phyloP scores from a whole-genome alignment of 1,284 basidiomycete species.

The Ceraceosorus bombacis region DNA sequence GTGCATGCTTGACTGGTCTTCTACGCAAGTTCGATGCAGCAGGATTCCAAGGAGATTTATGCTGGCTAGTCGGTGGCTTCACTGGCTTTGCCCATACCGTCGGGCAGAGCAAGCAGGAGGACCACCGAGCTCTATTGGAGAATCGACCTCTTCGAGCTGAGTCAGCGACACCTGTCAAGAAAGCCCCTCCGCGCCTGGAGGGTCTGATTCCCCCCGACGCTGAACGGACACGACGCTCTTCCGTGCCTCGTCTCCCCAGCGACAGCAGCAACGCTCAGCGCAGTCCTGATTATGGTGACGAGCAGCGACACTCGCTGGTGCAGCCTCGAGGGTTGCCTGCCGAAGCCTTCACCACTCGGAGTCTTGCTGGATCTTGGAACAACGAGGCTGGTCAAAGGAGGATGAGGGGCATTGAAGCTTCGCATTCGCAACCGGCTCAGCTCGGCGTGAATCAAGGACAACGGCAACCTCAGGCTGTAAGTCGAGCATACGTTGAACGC shows the following conservation, averaged over 20 bases:
- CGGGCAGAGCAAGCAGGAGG: neutral
- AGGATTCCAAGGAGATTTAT: conserved; percentile 36
- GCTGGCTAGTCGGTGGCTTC: conserved; percentile 46
- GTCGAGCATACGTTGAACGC: neutral
- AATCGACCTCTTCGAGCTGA: no score
- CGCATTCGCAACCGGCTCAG: neutral
- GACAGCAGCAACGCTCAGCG: neutral
- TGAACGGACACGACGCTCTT: neutral
- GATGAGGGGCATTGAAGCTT: neutral
- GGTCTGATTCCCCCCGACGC: neutral
- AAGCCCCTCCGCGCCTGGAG: neutral
- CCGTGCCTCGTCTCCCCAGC: neutral
- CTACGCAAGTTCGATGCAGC: conserved; percentile 45
- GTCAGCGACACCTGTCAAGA: neutral
- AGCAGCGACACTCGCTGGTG: conserved; percentile 19
- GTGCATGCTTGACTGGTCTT: conserved; percentile 39
- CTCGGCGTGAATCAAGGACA: neutral
- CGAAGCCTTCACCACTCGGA: conserved; percentile 36
- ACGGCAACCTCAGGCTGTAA: neutral
- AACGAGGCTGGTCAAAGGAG: neutral
- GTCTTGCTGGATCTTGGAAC: conserved; percentile 9
- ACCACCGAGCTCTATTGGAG: no score
- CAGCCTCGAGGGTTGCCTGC: conserved; percentile 36
- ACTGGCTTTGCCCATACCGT: conserved; percentile 14
- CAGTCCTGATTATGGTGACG: no score